Base-by-base conservation (phyloP, 108 stramenopile species). In the Cyclostephanos invisitatus region DNA sequence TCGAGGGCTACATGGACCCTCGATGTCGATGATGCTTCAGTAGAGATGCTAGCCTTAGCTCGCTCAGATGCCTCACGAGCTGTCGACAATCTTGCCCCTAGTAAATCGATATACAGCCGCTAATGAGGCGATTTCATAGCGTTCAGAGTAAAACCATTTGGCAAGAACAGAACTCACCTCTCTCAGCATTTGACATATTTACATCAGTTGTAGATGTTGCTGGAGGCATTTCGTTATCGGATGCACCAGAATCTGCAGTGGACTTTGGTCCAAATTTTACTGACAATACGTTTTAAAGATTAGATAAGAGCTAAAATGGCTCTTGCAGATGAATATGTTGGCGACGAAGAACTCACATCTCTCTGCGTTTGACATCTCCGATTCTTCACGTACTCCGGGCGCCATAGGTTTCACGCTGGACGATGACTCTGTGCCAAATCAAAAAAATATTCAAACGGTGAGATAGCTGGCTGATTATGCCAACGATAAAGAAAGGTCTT, bases 11-110 rank as follows among this genome's bases (percentile, higher is more conserved):
- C 32, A 32, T 32, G 32, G 2, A 32, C 4, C 4, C 40, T 40
- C 11, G 40, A 11, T 11, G 40, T 40, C 40, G 40, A 40, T 40
- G 40, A 40, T 40, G 40, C 9, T 40, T 40, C 40, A 40, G 40
- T 8, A 8, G 51, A 53, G 14, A 4, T 14, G 0, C 51, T 24
- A 53, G 14, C 7, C 51, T 53, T 53, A 7, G 14, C 12, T 24
- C 51, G 51, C 24, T 53, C 51, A 53, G 51, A 53, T 4, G 14
- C 24, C 11, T 53, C 51, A 53, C n/a, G 51, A 53, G 51, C n/a
- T 53, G 20, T 24, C 4, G 7, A 15, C 20, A 14, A 14, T 18
- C 20, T 53, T 53, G 51, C 51, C 24, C 51, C 51, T 53, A 24
- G 2, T 4, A 18, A 24, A 1, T 40, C 40, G 40, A 40, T 40